A percentile compares a stretch with the other conserved stretches of the same genome.
Evolutionary conservation across 176 grass and related monocot genomes (phyloP).

Genomic region (Lolium rigidum): DNA sequence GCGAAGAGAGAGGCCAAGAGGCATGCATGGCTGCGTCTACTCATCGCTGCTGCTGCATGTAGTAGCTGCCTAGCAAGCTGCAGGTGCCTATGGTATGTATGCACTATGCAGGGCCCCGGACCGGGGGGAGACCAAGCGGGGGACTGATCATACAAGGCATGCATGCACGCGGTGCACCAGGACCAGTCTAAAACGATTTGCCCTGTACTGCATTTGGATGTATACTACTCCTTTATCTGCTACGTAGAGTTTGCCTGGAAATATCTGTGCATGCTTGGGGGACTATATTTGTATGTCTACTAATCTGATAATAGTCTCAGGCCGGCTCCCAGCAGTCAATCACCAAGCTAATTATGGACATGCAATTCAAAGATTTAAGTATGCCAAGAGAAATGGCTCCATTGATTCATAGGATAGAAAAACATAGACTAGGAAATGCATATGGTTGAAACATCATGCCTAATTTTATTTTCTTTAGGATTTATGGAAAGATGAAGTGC

Average conservation of each 20-base stretch:
- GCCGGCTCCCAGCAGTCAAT: no score
- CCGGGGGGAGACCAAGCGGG: slow-evolving; percentile 24
- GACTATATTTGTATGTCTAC: slow-evolving; percentile 34
- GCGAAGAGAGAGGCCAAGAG: slow-evolving; percentile 1
- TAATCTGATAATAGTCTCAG: not conserved
- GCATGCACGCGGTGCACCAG: not conserved
- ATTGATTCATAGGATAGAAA: no score
- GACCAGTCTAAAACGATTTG: slow-evolving; percentile 5
- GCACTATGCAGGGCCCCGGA: slow-evolving; percentile 7
- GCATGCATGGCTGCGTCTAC: slow-evolving; percentile 14
- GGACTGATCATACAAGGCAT: slow-evolving; percentile 18
- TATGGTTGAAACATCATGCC: no score
- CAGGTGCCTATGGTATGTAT: not conserved
- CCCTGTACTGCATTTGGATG: not conserved
- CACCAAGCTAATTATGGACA: no score
- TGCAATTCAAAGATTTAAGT: no score
- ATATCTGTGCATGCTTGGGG: slow-evolving; percentile 13
- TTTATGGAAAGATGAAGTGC: no score
- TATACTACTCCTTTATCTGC: not conserved
- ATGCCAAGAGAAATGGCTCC: no score
- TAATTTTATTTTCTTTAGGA: no score
- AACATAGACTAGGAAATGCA: no score
- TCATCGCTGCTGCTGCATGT: slow-evolving; percentile 12
- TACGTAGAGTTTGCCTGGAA: not conserved
- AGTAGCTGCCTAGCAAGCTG: slow-evolving; percentile 27